Percentiles rank a stretch among this genome's conserved stretches.
Conservation (phyloP, 2,329 filamentous ascomycete genomes). For the Tothia fuscella region DNA sequence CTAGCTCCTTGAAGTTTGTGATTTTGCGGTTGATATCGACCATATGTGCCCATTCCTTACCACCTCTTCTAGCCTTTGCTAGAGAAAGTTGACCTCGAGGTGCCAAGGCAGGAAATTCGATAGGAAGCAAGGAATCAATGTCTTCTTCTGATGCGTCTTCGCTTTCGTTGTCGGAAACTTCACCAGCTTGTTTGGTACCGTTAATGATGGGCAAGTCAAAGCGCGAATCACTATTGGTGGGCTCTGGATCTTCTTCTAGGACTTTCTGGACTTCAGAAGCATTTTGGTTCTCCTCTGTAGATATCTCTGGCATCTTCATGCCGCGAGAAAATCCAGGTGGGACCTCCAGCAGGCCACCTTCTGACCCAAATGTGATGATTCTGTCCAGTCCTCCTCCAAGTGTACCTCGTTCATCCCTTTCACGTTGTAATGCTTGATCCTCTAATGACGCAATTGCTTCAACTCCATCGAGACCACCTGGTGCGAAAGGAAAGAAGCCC, state of each 20-base stretch:
- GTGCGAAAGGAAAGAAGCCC: constrained; percentile 88
- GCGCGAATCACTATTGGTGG: constrained; percentile 12
- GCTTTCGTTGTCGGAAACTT: constrained; percentile 35
- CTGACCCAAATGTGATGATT: constrained; percentile 69
- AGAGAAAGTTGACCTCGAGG: constrained; percentile 66
- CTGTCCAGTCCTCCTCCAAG: constrained; percentile 52
- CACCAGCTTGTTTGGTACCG: constrained; percentile 19
- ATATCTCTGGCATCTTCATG: constrained; percentile 56
- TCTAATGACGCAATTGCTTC: constrained; percentile 77
- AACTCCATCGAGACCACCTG: constrained; percentile 76
- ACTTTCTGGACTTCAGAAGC: constrained; percentile 59
- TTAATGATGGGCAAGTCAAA: constrained; percentile 18
- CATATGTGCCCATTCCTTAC: constrained; percentile 94
- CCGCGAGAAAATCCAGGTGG: constrained; percentile 76
- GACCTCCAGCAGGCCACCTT: constrained; percentile 66
- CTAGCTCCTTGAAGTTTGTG: constrained; percentile 83
- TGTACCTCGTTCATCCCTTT: constrained; percentile 29
- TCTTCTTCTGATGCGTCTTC: constrained; percentile 38
- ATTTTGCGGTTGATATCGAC: constrained; percentile 91
- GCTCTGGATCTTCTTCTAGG: constrained; percentile 37
- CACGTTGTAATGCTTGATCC: constrained; percentile 53
- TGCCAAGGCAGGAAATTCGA: constrained; percentile 86
- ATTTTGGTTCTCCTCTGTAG: constrained; percentile 43
- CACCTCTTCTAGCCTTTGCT: constrained; percentile 59
- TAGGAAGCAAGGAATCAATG: constrained; percentile 77